Percentiles rank a stretch among this genome's conserved stretches.
Conservation (phyloP, 306 rosid genomes). For the Morella rubra region DNA sequence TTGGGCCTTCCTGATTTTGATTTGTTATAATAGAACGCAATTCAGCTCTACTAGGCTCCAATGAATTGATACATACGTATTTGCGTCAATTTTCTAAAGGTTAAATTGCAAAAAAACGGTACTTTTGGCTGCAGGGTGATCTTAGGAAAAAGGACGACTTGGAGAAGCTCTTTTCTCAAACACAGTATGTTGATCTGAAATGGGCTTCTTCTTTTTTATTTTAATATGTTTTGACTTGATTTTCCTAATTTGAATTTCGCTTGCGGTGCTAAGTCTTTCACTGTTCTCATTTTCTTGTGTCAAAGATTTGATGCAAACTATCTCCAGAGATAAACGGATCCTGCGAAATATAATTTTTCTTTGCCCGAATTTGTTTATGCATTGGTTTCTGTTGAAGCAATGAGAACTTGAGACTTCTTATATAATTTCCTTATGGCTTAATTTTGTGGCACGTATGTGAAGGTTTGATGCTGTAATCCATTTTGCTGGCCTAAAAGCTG, state of each 20-base stretch:
- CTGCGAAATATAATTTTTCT: too few relatives aligned
- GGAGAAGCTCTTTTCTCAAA: slow-evolving; percentile 69
- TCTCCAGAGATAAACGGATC: too few relatives aligned
- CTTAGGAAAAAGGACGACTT: slow-evolving; percentile 71
- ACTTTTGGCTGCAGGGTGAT: slow-evolving; percentile 56
- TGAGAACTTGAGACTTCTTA: background rate
- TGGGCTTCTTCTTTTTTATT: too few relatives aligned
- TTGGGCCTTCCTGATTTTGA: background rate
- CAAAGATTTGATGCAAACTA: background rate
- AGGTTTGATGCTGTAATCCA: slow-evolving; percentile 91
- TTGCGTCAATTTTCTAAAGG: background rate
- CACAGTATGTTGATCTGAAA: slow-evolving; percentile 33
- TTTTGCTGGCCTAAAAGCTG: slow-evolving; percentile 89
- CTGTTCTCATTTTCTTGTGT: background rate
- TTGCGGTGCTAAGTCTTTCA: background rate
- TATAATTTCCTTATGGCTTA: background rate
- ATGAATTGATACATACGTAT: too few relatives aligned
- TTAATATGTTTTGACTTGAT: background rate
- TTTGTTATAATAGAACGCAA: too few relatives aligned
- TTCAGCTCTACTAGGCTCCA: too few relatives aligned
- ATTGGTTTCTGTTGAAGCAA: too few relatives aligned
- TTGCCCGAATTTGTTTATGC: too few relatives aligned
- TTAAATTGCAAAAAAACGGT: background rate
- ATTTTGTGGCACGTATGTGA: slow-evolving; percentile 18
- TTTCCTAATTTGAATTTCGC: background rate